Evolutionary conservation across 495 filamentous ascomycete species (phyloP), one percentile per base, ranked within the genome.

Genomic region (Aspergillus funiculosus): DNA sequence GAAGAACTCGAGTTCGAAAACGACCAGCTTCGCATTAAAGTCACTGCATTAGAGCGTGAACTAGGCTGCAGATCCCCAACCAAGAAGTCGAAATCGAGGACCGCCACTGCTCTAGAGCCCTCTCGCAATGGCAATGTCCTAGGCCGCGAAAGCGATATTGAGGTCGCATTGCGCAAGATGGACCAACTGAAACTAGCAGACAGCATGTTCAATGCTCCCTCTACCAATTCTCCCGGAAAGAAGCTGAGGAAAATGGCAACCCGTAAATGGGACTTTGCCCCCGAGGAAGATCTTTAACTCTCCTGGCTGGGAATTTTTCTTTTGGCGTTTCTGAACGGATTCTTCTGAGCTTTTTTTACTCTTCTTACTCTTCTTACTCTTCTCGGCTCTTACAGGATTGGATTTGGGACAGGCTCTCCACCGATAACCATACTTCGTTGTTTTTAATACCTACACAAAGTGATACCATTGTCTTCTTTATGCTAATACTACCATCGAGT

Each of bases 241-340:
- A 78, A 74, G 46, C 61, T 63, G 19, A 66, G 70, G 47, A 78
- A 79, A 55, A 64, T 81, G 58, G 70, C 70, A 4, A 68, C 72
- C 1, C 61, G 75, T 45, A 79, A 75, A 52, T 79, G 72, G 69
- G 78, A 80, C 54, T 52, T 80, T 51, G 72, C 62, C 17, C 73
- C 76, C 9, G 77, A 79, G 52, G 71, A 68, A n/a, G 71, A 77
- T 31, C 54, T 72, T 15, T 74, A 60, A 54, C 6, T 34, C 18
- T 15, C 3, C 5, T 10, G 18, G 14, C 9, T 29, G 1, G 18
- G 24, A 18, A 28, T 14, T 9, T 25, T 24, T 31, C 5, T 7
- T 30, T 37, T 24, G 17, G 3, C 21, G 22, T 2, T 8, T 19
- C n/a, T n/a, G n/a, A n/a, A n/a, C n/a, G n/a, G n/a, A n/a, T n/a